Evolutionary conservation across 75 land plant species (phyloP), one percentile per base, ranked within the genome.

Genomic region (Selaginella moellendorffii): DNA sequence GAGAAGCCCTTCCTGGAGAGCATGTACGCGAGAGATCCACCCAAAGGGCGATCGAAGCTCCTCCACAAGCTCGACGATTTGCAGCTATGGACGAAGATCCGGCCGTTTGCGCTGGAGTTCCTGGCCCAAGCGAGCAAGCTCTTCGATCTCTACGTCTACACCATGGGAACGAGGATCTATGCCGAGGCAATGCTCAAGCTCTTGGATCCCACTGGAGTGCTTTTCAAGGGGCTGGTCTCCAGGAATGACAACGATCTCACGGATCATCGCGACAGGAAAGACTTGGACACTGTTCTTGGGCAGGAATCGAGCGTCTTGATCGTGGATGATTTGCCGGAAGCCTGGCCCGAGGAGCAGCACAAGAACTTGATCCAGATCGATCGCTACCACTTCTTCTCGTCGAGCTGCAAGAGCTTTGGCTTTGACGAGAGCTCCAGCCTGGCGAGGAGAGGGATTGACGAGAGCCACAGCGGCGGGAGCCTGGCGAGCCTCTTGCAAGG

Each of bases 121-220:
- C 65, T 93, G 53, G 76, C 71, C 58, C 87, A 83, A 69, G 98
- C 96, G 29, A 78, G 77, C 71, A 63, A 53, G 24, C 56, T 93
- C 85, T 93, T 76, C 65, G 96, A 93, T 66, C 76, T 93, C 90
- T 83, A 85, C 60, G 72, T 93, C 0, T 93, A 93, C 59, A 93
- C 98, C n/a, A 93, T 93, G 97, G 98, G 82, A 26, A 90, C 85
- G 61, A 76, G 80, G 12, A 56, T 69, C 2, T 93, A 93, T 80
- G 98, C 98, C 0, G 27, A 74, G 58, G 80, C 79, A 69, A 89
- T 89, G 79, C 90, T 82, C 25, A 78, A 79, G 25, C 75, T 88
- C 20, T 78, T 93, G 63, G 98, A 93, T 59, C 98, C 98, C 24
- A 68, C 27, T 0, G 76, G 69, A 52, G 74, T 66, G n/a, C 78